phyloP scores from a whole-genome alignment of 441 rosid species.

The Hypseocharis bilobata region DNA sequence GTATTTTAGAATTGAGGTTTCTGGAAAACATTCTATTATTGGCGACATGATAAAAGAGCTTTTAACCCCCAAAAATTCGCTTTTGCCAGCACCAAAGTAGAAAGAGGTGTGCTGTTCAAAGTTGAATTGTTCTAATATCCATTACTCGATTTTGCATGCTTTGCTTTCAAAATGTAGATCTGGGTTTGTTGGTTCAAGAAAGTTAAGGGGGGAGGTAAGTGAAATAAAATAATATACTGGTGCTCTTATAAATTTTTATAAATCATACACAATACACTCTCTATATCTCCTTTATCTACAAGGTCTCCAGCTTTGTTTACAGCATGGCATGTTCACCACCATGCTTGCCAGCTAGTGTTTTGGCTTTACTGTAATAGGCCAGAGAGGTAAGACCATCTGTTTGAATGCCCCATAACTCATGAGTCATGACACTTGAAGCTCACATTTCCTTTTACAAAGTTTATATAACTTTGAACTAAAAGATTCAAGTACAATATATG shows the following conservation, averaged over 20 bases:
- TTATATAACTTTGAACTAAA: too few species aligned
- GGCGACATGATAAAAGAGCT: not conserved
- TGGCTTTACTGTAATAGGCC: too few species aligned
- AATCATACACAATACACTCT: slow-evolving; percentile 6
- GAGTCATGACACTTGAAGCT: too few species aligned
- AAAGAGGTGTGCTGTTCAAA: not conserved
- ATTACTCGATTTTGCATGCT: not conserved
- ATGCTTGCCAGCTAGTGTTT: too few species aligned
- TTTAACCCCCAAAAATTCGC: not conserved
- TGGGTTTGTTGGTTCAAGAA: too few species aligned
- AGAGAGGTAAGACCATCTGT: too few species aligned
- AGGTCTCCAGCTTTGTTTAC: slow-evolving; percentile 4
- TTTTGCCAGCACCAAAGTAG: not conserved
- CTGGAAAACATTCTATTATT: not conserved
- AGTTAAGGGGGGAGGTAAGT: too few species aligned
- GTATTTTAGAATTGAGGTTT: not conserved
- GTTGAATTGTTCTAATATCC: not conserved
- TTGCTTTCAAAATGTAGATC: not conserved
- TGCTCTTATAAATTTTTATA: slow-evolving; percentile 1
- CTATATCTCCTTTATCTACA: slow-evolving; percentile 8
- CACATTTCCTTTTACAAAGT: too few species aligned
- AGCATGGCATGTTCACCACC: too few species aligned
- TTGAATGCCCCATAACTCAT: too few species aligned
- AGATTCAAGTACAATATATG: too few species aligned
- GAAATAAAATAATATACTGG: too few species aligned